phyloP scores from a whole-genome alignment of 306 rosid species.

The Vigna nakashimae region DNA sequence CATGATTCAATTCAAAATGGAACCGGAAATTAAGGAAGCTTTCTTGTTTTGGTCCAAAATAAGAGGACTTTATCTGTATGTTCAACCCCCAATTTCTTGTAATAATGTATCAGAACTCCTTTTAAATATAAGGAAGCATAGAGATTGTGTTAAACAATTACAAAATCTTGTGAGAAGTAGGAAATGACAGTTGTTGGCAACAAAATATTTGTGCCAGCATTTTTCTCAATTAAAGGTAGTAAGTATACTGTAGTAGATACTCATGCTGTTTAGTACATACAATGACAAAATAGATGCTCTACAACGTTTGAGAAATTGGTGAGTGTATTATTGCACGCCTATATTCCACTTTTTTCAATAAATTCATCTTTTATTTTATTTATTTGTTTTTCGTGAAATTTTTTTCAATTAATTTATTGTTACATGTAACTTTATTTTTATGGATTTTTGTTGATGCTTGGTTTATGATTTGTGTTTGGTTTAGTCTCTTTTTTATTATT shows the following conservation, averaged over 20 bases:
- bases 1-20: neutral
- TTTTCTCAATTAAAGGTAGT: neutral
- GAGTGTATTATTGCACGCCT: constrained; percentile 13
- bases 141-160: neutral
- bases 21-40: neutral
- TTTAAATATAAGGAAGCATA: neutral
- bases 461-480: neutral
- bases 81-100: neutral
- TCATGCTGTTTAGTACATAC: neutral
- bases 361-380: constrained; percentile 18
- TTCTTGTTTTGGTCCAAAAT: neutral
- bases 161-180: neutral
- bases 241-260: neutral
- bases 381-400: neutral
- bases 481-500: neutral
- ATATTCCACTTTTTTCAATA: constrained; percentile 17
- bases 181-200: neutral
- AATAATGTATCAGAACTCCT: neutral
- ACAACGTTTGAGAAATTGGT: neutral
- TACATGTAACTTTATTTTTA: neutral
- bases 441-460: constrained; percentile 9
- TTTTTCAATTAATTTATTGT: constrained; percentile 7
- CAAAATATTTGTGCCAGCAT: neutral
- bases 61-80: neutral
- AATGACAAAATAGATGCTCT: constrained; percentile 6